Base-by-base conservation (phyloP, 768 basidiomycete genomes). In the Lentinula aciculospora region DNA sequence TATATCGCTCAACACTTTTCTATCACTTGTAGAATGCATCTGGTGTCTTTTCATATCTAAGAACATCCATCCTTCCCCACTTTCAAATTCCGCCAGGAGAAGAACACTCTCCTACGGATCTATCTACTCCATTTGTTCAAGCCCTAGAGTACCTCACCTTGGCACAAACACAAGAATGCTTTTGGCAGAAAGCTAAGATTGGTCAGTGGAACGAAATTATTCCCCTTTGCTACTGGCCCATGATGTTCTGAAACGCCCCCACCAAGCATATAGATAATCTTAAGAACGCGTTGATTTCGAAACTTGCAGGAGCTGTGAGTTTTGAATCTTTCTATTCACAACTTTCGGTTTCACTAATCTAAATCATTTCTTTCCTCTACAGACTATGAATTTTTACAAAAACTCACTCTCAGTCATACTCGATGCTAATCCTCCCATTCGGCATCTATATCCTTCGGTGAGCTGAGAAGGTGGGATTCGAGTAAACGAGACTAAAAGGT, bases 101-200 rank as follows among this genome's bases (percentile, higher is more conserved):
- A 42, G 83, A 85, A 36, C 76, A 83, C n/a, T 65, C 68, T 1
- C 83, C 87, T 0, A 63, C 76, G 15, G 96, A 98, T 67, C 77
- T 97, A 27, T 80, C 86, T 0, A 71, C 73, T 25, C 66, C 81
- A 0, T 86, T 88, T 63, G 65, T 91, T 23, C 76, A 74, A 47
- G 77, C 83, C 27, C 66, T 97, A 42, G 84, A 91, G 66, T 81
- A 72, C 61, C 79, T 98, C 56, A 88, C 93, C 83, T 79, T 95
- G 4, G 94, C 94, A 0, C 93, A 98, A 70, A 95, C 94, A 1
- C 96, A 98, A 63, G 97, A 99, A 72, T 96, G 92, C 67, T 92
- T 86, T 40, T 98, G 95, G 95, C 94, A 96, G 67, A 82, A 88
- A 62, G 94, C 94, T 15, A 86, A 88, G 66, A 72, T 91, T 58